Evolutionary conservation across 495 filamentous ascomycete species (phyloP), one percentile per base, ranked within the genome.

Genomic region (Tuber brumale): DNA sequence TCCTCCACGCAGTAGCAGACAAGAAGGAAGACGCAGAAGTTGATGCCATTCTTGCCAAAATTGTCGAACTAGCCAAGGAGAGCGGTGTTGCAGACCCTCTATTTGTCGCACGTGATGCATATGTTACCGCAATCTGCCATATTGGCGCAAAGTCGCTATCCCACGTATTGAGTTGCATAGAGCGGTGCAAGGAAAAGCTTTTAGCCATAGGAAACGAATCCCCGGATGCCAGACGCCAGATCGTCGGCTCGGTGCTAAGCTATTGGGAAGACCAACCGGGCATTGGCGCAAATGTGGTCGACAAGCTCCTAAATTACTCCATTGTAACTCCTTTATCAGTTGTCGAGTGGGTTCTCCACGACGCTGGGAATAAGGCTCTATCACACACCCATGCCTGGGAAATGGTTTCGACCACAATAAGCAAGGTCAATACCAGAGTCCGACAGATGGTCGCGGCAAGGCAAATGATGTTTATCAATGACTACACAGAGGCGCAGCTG

Each of bases 251-350:
- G 14, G 95, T 97, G 43, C 91, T 97, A 86, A 89, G 90, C 21
- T 98, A 97, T 86, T 99, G 95, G 95, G 87, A 88, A 57, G 91
- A 94, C 73, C 95, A 98, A 78, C 93, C 95, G 0, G 95, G 95
- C 45, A 90, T 97, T 66, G 96, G 94, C 44, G 91, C 97, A 81
- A 92, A 92, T 80, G 94, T 99, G 80, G 88, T 98, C 74, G 95
- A 99, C 86, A 98, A 97, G 85, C 87, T 99, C 6, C 91, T 99
- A 42, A 99, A 99, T 83, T 99, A 98, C 86, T 94, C 92, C 48
- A 96, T 99, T 76, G 87, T 99, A 12, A 92, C 89, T 16, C 95
- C 95, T 0, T 84, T 88, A 46, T 89, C 89, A 43, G 94, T 99
- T 66, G 87, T 97, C 75, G 89, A 95, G 82, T 99, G 96, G 96